A percentile compares a stretch with the other conserved stretches of the same genome.
Conservation (phyloP, 192 early-diverging fungal genomes). For the Linnemannia elongata region DNA sequence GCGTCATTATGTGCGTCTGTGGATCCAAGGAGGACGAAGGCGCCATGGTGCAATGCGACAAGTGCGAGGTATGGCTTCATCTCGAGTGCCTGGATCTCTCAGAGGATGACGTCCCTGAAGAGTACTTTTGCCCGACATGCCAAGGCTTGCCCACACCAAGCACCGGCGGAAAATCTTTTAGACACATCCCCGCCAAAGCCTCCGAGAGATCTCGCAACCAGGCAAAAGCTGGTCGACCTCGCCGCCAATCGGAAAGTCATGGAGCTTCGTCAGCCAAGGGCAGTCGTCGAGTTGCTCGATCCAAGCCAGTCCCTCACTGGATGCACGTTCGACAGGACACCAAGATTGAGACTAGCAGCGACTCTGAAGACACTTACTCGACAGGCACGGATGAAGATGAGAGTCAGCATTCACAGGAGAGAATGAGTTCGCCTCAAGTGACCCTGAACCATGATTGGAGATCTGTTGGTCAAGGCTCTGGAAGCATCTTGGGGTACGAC, state of each 20-base stretch:
- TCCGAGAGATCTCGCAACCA: background rate
- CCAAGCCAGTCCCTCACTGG: background rate
- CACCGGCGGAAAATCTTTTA: slow-evolving; percentile 46
- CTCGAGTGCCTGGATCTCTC: slow-evolving; percentile 74
- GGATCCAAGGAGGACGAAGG: slow-evolving; percentile 61
- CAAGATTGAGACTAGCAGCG: slow-evolving; percentile 1
- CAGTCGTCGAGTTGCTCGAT: background rate
- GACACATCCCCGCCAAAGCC: slow-evolving; percentile 28
- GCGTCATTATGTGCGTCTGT: slow-evolving; percentile 65
- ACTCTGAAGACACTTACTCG: slow-evolving; percentile 15
- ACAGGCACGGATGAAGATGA: slow-evolving; percentile 14
- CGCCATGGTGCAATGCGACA: slow-evolving; percentile 82
- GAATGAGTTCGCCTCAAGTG: slow-evolving; percentile 35
- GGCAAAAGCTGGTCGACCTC: slow-evolving; percentile 4
- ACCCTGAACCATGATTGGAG: slow-evolving; percentile 48
- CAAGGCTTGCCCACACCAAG: slow-evolving; percentile 33
- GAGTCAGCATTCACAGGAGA: background rate
- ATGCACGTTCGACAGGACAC: background rate
- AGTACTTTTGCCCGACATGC: slow-evolving; percentile 77
- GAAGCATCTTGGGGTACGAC: slow-evolving; percentile 12
- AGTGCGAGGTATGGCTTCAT: slow-evolving; percentile 80
- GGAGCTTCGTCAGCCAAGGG: background rate
- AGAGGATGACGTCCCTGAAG: slow-evolving; percentile 67
- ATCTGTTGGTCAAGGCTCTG: background rate
- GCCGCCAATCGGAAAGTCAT: background rate